Evolutionary conservation across 768 basidiomycete genomes (phyloP).

Genomic region (Suillus brevipes): DNA sequence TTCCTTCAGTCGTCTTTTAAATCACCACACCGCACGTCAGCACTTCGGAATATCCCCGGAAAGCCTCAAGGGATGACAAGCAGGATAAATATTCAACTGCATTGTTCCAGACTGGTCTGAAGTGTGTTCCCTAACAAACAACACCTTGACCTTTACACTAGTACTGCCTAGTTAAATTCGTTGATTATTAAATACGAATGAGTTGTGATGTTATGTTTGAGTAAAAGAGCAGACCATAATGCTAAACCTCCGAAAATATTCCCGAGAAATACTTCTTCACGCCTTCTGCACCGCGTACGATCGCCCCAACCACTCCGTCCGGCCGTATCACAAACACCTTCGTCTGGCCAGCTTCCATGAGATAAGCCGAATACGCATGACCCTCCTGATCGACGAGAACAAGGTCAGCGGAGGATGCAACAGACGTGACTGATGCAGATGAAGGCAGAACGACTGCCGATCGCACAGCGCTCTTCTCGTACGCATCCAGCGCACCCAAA

Average conservation of each 20-base stretch:
- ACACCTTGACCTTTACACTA: too few relatives aligned
- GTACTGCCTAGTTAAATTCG: too few relatives aligned
- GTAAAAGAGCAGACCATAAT: neutral
- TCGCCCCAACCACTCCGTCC: constrained; percentile 25
- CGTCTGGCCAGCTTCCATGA: constrained; percentile 28
- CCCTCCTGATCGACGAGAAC: constrained; percentile 36
- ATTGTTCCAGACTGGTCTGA: too few relatives aligned
- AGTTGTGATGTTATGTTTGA: too few relatives aligned
- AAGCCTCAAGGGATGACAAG: too few relatives aligned
- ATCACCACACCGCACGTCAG: too few relatives aligned
- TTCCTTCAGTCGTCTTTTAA: too few relatives aligned
- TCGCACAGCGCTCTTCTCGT: neutral
- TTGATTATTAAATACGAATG: too few relatives aligned
- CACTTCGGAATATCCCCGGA: too few relatives aligned
- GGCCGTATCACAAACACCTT: constrained; percentile 35
- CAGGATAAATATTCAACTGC: too few relatives aligned
- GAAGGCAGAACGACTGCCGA: constrained; percentile 8
- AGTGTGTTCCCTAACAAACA: too few relatives aligned
- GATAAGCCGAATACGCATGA: constrained; percentile 39
- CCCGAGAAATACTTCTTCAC: neutral
- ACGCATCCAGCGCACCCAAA: neutral
- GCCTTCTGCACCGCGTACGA: constrained; percentile 24
- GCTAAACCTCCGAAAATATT: neutral
- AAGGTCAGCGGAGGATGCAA: constrained; percentile 22
- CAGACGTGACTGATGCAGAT: neutral